phyloP scores from a whole-genome alignment of 768 basidiomycete genomes.

The Lyophyllum shimeji region DNA sequence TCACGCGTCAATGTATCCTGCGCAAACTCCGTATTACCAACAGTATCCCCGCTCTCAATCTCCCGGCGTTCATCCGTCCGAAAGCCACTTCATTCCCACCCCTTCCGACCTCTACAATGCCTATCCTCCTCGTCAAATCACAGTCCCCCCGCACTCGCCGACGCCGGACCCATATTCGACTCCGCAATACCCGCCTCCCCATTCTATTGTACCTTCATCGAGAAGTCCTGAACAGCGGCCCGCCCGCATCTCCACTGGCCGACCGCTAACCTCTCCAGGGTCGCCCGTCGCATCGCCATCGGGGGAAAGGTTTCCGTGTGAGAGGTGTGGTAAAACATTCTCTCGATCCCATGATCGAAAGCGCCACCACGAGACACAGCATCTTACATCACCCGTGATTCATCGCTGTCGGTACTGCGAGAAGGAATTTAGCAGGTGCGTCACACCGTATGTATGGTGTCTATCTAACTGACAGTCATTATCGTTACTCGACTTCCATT shows the following conservation, averaged over 20 bases:
- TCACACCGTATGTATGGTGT: background rate
- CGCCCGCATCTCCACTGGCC: conserved; percentile 38
- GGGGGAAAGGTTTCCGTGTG: conserved; percentile 69
- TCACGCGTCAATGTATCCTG: conserved; percentile 14
- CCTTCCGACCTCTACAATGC: conserved; percentile 43
- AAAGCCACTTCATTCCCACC: conserved; percentile 45
- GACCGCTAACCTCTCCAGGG: conserved; percentile 38
- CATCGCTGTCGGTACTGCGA: conserved; percentile 74
- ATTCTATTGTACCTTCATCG: conserved; percentile 29
- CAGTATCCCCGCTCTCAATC: conserved; percentile 21
- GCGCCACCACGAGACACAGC: conserved; percentile 78
- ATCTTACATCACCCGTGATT: conserved; percentile 58
- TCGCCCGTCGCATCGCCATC: conserved; percentile 41
- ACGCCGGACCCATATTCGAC: conserved; percentile 21
- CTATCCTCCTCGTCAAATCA: conserved; percentile 22
- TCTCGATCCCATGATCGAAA: conserved; percentile 81
- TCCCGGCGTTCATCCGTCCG: conserved; percentile 18
- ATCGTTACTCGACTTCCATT: conserved; percentile 8
- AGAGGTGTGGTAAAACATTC: conserved; percentile 76
- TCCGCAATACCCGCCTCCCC: conserved; percentile 22
- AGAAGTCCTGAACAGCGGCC: conserved; percentile 30
- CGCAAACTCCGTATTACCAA: conserved; percentile 21
- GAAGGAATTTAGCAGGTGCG: conserved; percentile 75
- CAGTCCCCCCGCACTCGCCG: conserved; percentile 22
- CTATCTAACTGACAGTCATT: conserved; percentile 11